Conservation (phyloP, 2,329 filamentous ascomycete species). For the Curvularia sp. region DNA sequence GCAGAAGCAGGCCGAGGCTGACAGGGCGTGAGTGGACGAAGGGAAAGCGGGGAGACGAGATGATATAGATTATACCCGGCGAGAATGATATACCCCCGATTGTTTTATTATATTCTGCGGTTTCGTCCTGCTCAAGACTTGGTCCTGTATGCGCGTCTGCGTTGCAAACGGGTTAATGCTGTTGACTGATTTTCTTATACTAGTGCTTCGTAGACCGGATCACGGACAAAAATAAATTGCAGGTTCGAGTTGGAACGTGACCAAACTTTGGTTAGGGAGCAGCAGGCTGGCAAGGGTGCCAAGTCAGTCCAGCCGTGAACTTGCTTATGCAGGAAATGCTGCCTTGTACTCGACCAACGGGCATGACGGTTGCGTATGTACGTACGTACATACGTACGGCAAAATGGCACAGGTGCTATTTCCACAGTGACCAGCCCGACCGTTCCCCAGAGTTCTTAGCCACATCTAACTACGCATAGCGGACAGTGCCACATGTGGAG, state of each 20-base stretch:
- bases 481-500: conserved; percentile 8
- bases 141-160: no score
- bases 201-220: no score
- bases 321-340: no score
- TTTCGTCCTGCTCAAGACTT: background rate
- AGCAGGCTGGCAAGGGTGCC: conserved; percentile 5
- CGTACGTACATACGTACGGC: background rate
- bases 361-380: no score
- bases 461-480: conserved; percentile 9
- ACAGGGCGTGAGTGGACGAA: background rate
- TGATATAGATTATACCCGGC: conserved; percentile 6
- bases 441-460: conserved; percentile 9
- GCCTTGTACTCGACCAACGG: background rate
- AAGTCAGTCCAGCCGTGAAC: background rate
- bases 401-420: background rate
- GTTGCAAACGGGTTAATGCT: no score
- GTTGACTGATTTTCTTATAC: no score
- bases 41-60: background rate
- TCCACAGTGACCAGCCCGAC: background rate
- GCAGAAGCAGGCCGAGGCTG: conserved; percentile 66
- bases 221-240: no score
- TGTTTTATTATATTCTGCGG: background rate
- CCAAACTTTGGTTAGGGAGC: no score
- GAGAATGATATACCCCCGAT: conserved; percentile 3
- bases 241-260: no score